Base-by-base conservation (phyloP, 176 grass and related monocot species). In the Stipa capillata region DNA sequence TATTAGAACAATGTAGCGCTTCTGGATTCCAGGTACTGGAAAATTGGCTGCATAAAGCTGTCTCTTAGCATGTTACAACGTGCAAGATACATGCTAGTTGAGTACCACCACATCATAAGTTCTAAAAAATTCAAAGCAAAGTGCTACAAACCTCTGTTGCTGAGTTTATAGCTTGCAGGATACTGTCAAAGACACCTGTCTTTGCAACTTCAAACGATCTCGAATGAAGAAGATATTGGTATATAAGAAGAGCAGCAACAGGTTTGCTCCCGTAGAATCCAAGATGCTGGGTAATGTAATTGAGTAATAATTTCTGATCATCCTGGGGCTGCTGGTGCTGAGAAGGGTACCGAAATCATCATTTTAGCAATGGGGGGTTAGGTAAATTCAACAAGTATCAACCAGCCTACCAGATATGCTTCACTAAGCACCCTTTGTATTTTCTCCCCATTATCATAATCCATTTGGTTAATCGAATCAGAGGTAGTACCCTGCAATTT, bases 151-250 rank as follows among this genome's bases (percentile, higher is more conserved):
- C 91, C 91, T 93, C 87, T 74, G 58, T 87, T 67, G 77, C 72
- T 15, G 73, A 84, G 84, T 76, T 90, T 87, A 93, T 82, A 45
- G 77, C 74, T 80, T 90, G 87, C 50, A 93, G 79, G 63, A 93
- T 87, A 93, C 44, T 82, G 50, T 93, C 84, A 36, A 93, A 90
- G 76, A 90, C 73, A 78, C 59, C 78, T 32, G 87, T 93, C 23
- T 86, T 93, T 71, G 88, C 49, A 79, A 61, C 76, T 93, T 93
- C 87, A 87, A 93, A 93, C 35, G 84, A 93, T 87, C 65, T 93
- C 81, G 84, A 93, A 34, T 82, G 80, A 67, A 93, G 52, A 77
- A 93, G 72, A 77, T 85, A 93, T 32, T 87, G 83, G 69, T 85
- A 90, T 87, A 90, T 79, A 60, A 93, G 77, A 87, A 72, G 74